These are phyloP conservation scores for Lathyrus sativus DNA, from an alignment of 306 rosid genomes.

Conservation along the genomic window DNA sequence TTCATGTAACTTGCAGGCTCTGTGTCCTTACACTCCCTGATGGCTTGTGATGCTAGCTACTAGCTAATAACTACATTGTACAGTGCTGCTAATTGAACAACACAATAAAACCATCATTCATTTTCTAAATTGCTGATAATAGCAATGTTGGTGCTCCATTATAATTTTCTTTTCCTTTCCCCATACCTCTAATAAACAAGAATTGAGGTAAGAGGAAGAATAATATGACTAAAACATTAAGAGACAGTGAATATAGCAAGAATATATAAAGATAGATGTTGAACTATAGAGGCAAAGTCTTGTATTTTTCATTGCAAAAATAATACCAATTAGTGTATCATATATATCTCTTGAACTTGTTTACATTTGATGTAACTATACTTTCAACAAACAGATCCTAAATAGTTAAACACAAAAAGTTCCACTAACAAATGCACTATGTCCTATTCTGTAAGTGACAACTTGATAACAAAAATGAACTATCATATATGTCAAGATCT, in stretches of 20 bases:
- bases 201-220: not conserved
- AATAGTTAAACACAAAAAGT: not conserved
- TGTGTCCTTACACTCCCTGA: no score
- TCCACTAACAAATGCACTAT: not conserved
- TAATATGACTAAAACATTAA: not conserved
- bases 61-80: not conserved
- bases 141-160: not conserved
- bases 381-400: not conserved
- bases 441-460: not conserved
- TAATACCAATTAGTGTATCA: no score
- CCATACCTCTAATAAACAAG: not conserved
- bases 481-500: not conserved
- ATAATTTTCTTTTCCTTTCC: not conserved
- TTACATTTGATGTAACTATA: conserved; percentile 9
- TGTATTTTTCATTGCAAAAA: not conserved
- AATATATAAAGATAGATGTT: not conserved
- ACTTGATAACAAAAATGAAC: not conserved
- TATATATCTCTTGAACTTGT: not conserved
- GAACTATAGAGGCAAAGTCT: not conserved
- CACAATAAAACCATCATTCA: not conserved
- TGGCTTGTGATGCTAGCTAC: not conserved
- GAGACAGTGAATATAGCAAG: not conserved
- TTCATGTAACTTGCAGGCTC: no score
- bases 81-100: not conserved
- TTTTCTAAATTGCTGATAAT: not conserved